These are phyloP conservation scores for Sporothrix curviconia DNA, from an alignment of 2,329 filamentous ascomycete genomes.

Conservation along the genomic window DNA sequence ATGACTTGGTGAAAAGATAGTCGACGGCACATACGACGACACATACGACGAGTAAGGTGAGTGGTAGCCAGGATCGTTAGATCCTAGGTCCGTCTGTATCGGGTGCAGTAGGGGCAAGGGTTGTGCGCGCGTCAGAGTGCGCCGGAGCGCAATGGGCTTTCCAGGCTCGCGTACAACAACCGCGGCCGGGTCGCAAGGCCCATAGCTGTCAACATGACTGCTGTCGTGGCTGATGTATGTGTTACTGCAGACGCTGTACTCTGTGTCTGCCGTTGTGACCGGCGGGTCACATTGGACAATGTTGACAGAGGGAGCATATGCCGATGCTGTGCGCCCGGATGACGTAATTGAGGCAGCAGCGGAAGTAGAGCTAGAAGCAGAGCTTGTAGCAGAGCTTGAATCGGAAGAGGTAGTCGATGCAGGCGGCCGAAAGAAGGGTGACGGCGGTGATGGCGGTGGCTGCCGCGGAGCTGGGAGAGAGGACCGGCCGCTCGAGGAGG, in stretches of 20 bases:
- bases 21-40: too few relatives aligned
- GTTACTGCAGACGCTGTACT: not conserved
- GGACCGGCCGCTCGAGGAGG: too few relatives aligned
- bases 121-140: not conserved
- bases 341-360: not conserved
- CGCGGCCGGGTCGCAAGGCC: too few relatives aligned
- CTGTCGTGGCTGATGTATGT: not conserved
- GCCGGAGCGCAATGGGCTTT: not conserved
- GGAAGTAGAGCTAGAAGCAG: not conserved
- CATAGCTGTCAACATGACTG: too few relatives aligned
- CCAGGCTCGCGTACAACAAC: not conserved
- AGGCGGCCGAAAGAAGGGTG: too few relatives aligned
- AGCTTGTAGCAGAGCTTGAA: not conserved
- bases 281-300: not conserved
- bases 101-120: not conserved
- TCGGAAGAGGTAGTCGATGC: too few relatives aligned
- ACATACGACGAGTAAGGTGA: not conserved
- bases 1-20: not conserved
- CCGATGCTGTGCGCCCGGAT: not conserved
- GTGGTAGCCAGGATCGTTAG: not conserved
- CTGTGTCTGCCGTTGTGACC: not conserved
- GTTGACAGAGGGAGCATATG: not conserved
- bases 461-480: too few relatives aligned
- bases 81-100: conserved; percentile 1
- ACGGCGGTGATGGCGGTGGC: too few relatives aligned